Evolutionary conservation across 805 yeast genomes (phyloP).

Genomic region (Ogataea chonburiensis): DNA sequence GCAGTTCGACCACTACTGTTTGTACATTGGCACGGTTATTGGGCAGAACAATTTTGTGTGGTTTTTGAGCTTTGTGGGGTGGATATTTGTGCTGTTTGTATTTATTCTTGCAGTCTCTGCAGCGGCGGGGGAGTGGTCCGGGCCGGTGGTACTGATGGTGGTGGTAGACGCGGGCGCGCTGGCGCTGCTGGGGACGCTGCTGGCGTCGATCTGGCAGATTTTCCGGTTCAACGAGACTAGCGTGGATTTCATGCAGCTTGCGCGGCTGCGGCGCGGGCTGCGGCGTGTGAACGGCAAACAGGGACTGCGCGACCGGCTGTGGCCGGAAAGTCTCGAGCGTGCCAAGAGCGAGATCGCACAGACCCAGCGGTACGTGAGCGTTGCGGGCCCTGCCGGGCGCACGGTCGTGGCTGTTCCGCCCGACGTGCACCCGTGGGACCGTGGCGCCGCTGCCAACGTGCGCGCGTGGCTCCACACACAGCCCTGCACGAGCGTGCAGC

Average conservation of each 20-base stretch:
- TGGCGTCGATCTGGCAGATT: conserved; percentile 44
- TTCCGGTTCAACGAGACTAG: conserved; percentile 52
- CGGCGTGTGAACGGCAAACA: neutral
- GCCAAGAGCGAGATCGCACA: conserved; percentile 15
- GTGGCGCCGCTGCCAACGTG: conserved; percentile 39
- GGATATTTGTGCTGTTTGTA: conserved; percentile 39
- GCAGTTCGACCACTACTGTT: conserved; percentile 80
- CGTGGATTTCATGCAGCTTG: conserved; percentile 41
- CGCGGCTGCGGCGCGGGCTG: conserved; percentile 10
- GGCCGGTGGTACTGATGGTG: conserved; percentile 32
- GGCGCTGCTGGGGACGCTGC: conserved; percentile 38
- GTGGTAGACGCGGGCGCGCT: conserved; percentile 46
- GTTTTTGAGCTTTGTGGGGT: conserved; percentile 53
- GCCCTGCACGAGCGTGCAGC: conserved; percentile 4
- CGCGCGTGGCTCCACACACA: conserved; percentile 27
- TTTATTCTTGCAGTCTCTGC: conserved; percentile 40
- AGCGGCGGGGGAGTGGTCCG: conserved; percentile 15
- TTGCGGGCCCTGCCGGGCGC: conserved; percentile 31
- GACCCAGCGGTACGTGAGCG: conserved; percentile 42
- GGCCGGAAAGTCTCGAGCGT: neutral
- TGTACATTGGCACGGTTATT: conserved; percentile 70
- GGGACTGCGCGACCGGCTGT: conserved; percentile 19
- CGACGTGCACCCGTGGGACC: conserved; percentile 35
- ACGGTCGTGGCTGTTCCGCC: conserved; percentile 15
- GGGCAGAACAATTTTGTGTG: conserved; percentile 64